Percentiles rank a stretch among this genome's conserved stretches.
These are phyloP conservation scores for Phytophthora megakarya DNA, from an alignment of 352 stramenopile species.

Conservation along the genomic window DNA sequence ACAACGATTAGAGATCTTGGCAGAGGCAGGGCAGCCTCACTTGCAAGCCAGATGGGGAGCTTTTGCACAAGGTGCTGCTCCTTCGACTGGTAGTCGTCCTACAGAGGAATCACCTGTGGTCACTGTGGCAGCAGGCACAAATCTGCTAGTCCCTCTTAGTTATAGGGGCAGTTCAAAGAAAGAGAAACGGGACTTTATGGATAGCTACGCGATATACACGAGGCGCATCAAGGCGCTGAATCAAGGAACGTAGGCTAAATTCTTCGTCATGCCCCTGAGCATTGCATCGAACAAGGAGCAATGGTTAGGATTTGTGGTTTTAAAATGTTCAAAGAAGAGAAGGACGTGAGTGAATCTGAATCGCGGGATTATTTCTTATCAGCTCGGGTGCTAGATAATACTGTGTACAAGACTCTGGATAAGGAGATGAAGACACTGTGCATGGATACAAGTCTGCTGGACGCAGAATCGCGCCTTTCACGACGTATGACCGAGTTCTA, in stretches of 20 bases:
- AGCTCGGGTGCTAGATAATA: not conserved
- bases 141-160: not conserved
- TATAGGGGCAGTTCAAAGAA: not conserved
- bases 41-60: not conserved
- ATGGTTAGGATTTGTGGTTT: not conserved
- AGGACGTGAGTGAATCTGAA: conserved; percentile 7
- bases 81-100: no score
- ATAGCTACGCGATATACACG: not conserved
- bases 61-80: not conserved
- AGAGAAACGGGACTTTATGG: not conserved
- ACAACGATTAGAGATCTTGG: not conserved
- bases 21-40: not conserved
- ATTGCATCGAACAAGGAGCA: not conserved
- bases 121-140: not conserved
- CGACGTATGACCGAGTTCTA: no score
- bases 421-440: no score
- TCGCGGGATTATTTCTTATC: conserved; percentile 4
- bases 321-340: conserved; percentile 6
- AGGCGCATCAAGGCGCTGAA: not conserved
- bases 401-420: no score
- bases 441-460: no score
- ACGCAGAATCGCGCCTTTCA: no score
- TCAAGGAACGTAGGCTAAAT: not conserved
- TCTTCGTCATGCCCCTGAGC: not conserved
- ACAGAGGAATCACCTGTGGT: not conserved